Evolutionary conservation across 345 rosid genomes (phyloP), one percentile per base, ranked within the genome.

Genomic region (Schrenkiella parvula): DNA sequence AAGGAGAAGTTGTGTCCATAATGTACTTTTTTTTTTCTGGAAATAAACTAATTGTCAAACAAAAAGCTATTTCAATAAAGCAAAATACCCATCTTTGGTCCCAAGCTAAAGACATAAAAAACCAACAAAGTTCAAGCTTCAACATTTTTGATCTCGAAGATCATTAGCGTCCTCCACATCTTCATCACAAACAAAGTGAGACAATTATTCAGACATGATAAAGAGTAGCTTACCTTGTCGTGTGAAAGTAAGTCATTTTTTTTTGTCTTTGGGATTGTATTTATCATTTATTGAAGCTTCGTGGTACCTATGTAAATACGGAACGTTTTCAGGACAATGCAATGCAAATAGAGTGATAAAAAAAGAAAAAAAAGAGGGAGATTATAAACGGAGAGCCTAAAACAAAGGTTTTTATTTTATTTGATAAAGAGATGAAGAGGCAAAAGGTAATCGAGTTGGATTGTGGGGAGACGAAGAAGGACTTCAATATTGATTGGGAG

Each of bases 401-500:
- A 47, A 17, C 52, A 51, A 51, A 18, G 56, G 32, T 21, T 55
- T 17, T 29, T n/a, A 8, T n/a, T 39, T 42, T 4, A 47, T 21
- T 8, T 8, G 64, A 42, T 14, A 46, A 57, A 1, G 43, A 32
- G 32, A 73, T 73, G 79, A 75, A 75, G 64, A 75, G 74, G 34
- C 79, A 68, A 48, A 68, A 55, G 4, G 51, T 68, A 43, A 60
- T 75, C 14, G 78, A 59, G 6, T 48, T 74, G 50, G 72, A 74
- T 50, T 26, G 29, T 39, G 68, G 32, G 15, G 74, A 54, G 43
- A 82, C 76, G 79, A 82, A 73, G 81, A 79, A 77, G 8, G 75
- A 59, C 6, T 58, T 84, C 13, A 47, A 25, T n/a, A 77, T 88
- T 4, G 84, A 86, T 44, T 88, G 87, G 93, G 57, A 5, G 11